A percentile compares a stretch with the other conserved stretches of the same genome.
These are phyloP conservation scores for Fraxinus ornus DNA, from an alignment of 305 asterid species.

Conservation along the genomic window DNA sequence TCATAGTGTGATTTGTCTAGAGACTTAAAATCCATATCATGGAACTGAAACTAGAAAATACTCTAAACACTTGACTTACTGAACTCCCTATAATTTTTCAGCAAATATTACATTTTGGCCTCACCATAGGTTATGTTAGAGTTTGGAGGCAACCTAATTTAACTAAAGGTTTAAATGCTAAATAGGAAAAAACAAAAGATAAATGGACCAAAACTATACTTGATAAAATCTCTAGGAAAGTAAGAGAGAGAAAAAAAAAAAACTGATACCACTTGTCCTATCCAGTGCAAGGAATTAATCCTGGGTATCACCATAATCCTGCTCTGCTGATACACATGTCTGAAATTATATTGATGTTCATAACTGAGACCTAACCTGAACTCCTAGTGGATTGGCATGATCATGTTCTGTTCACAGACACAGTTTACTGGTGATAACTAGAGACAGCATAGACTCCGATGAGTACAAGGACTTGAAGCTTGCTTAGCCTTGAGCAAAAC, in stretches of 20 bases:
- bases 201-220: neutral
- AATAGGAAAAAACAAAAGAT: neutral
- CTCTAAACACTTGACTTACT: neutral
- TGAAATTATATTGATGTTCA: no score
- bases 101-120: neutral
- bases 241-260: no score
- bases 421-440: neutral
- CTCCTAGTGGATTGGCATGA: neutral
- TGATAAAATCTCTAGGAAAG: neutral
- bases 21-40: neutral
- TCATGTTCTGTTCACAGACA: neutral
- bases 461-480: neutral
- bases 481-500: neutral
- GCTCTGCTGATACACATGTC: neutral
- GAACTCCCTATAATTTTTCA: neutral
- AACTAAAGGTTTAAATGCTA: slow-evolving; percentile 1
- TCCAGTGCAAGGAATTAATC: neutral
- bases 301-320: neutral
- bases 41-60: neutral
- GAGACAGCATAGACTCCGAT: neutral
- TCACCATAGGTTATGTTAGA: neutral
- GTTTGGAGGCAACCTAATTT: neutral
- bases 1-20: neutral
- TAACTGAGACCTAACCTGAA: neutral
- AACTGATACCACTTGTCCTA: neutral